These are phyloP conservation scores for Taiwanofungus camphoratus DNA, from an alignment of 1,284 basidiomycete species.

Conservation along the genomic window DNA sequence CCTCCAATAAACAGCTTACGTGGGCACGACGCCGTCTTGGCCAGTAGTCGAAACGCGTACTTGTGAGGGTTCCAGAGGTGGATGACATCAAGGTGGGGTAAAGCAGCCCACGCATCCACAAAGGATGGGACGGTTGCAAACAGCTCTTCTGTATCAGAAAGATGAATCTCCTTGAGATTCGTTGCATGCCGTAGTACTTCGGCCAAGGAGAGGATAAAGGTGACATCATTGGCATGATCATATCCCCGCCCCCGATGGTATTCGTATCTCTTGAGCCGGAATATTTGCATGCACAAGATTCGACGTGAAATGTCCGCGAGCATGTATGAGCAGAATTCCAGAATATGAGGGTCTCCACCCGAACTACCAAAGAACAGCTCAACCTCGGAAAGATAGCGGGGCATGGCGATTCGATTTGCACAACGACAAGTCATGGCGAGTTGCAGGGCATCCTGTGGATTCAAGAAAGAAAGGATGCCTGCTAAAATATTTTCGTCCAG, in stretches of 20 bases:
- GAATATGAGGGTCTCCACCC: conserved; percentile 11
- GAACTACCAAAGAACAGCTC: conserved; percentile 8
- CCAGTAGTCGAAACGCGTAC: neutral
- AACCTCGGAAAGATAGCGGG: conserved; percentile 18
- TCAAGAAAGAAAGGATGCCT: conserved; percentile 14
- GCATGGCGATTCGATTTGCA: conserved; percentile 16
- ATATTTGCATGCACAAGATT: neutral
- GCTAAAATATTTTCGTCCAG: conserved; percentile 18
- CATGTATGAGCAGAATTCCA: conserved; percentile 9
- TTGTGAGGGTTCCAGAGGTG: neutral
- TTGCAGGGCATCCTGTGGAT: conserved; percentile 13
- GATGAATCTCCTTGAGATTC: neutral
- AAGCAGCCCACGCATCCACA: neutral
- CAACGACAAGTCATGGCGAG: conserved; percentile 16
- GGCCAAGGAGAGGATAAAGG: neutral
- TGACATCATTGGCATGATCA: neutral
- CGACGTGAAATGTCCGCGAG: neutral
- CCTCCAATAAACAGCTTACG: too few species aligned
- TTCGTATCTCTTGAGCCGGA: too few species aligned
- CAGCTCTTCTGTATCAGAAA: neutral
- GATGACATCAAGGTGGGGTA: conserved; percentile 1
- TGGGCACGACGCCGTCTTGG: neutral
- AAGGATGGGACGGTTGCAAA: neutral
- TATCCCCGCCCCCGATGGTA: too few species aligned
- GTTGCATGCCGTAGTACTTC: neutral